These are phyloP conservation scores for Avena insularis DNA, from an alignment of 176 grass and related monocot genomes.

Conservation along the genomic window DNA sequence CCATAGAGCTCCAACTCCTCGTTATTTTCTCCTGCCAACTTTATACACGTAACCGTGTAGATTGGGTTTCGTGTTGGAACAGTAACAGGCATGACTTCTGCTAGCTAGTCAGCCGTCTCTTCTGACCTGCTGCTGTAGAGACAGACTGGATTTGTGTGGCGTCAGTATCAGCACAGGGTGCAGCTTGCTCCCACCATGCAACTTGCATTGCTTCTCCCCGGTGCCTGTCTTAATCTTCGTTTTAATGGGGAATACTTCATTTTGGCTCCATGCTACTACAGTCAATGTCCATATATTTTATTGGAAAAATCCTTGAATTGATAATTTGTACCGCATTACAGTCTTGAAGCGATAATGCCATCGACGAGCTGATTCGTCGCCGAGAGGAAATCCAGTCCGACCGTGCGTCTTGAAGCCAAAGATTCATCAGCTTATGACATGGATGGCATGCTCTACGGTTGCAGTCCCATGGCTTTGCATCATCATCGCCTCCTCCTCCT, in stretches of 20 bases:
- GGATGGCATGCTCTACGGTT: neutral
- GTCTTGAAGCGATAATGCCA: neutral
- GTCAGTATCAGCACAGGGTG: neutral
- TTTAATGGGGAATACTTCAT: neutral
- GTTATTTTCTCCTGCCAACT: neutral
- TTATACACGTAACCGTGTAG: neutral
- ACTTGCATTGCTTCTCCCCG: neutral
- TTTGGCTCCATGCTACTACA: constrained; percentile 1
- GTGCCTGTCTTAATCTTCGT: constrained; percentile 2
- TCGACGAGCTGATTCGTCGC: no score
- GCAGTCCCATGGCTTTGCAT: neutral
- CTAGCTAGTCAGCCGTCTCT: neutral
- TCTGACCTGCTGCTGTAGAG: constrained; percentile 10
- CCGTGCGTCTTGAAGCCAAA: neutral
- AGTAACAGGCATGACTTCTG: neutral
- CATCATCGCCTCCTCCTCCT: neutral
- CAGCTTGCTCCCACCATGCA: constrained; percentile 18
- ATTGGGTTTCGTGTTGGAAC: neutral
- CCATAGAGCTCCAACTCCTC: neutral
- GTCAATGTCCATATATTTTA: neutral
- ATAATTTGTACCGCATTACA: constrained; percentile 12
- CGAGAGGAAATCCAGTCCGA: no score
- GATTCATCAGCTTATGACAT: constrained; percentile 9
- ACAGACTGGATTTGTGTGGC: constrained; percentile 17
- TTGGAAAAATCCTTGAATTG: neutral